Evolutionary conservation across 2,329 filamentous ascomycete species (phyloP).

Genomic region (Sclerotinia nivalis): DNA sequence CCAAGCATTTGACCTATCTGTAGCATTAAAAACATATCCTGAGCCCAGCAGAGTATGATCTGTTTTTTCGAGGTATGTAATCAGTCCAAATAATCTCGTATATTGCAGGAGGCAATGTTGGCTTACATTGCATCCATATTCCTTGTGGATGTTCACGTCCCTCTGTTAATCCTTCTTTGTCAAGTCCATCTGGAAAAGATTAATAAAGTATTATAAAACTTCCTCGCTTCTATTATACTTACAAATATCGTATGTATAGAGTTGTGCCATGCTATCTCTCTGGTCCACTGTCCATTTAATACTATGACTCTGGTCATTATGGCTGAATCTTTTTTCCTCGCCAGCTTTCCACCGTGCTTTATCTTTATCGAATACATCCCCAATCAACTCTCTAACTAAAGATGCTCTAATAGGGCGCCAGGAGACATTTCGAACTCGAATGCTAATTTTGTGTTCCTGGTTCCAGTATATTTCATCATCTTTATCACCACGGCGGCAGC

Average conservation of each 20-base stretch:
- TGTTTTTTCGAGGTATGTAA: neutral
- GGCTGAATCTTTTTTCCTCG: neutral
- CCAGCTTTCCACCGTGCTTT: neutral
- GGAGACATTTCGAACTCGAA: neutral
- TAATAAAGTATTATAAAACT: neutral
- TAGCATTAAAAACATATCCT: neutral
- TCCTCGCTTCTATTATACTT: neutral
- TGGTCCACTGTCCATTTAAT: neutral
- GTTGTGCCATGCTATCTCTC: neutral
- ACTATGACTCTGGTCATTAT: neutral
- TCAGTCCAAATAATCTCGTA: neutral
- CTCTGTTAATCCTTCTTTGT: neutral
- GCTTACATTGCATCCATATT: conserved; percentile 1
- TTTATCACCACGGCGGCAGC: neutral
- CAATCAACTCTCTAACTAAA: neutral
- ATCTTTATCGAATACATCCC: neutral
- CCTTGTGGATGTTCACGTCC: neutral
- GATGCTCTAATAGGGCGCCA: neutral
- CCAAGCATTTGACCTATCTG: neutral
- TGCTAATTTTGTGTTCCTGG: neutral
- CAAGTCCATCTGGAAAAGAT: neutral
- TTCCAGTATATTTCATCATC: neutral
- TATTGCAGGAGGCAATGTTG: neutral
- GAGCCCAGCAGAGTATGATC: neutral
- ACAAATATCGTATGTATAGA: neutral